A percentile compares a stretch with the other conserved stretches of the same genome.
Conservation (phyloP, 1,284 basidiomycete species). For the Cutaneotrichosporon sp. region DNA sequence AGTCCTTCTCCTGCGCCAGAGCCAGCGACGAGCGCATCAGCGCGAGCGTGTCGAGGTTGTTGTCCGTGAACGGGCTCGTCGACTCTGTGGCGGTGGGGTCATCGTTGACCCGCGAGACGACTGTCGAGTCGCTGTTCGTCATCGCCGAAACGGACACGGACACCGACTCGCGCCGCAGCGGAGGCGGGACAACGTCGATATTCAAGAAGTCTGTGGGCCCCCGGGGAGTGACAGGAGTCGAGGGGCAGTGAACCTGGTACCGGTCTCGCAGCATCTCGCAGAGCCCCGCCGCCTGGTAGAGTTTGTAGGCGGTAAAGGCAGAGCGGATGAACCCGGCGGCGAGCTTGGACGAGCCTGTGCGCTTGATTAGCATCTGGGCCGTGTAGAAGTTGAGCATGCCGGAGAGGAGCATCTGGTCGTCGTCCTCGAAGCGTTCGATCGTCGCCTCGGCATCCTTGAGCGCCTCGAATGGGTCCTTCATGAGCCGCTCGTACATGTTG, state of each 20-base stretch:
- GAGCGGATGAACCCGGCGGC: conserved; percentile 25
- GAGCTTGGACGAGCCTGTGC: conserved; percentile 21
- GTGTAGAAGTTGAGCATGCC: conserved; percentile 30
- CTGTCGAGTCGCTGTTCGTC: conserved; percentile 15
- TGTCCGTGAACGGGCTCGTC: not conserved
- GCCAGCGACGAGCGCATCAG: conserved; percentile 43
- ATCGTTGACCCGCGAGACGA: not conserved
- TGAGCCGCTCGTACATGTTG: conserved; percentile 3
- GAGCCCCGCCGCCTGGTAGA: conserved; percentile 19
- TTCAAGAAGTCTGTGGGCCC: conserved; percentile 25
- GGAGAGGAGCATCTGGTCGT: conserved; percentile 21
- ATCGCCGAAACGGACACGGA: not conserved
- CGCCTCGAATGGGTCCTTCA: conserved; percentile 12
- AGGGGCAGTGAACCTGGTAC: conserved; percentile 18
- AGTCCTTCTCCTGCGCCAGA: conserved; percentile 42
- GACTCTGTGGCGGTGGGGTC: not conserved
- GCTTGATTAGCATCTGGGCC: conserved; percentile 19
- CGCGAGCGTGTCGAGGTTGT: conserved; percentile 23
- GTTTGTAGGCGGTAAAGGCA: conserved; percentile 18
- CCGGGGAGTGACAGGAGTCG: conserved; percentile 1
- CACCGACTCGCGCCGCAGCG: not conserved
- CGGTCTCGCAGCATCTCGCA: conserved; percentile 25
- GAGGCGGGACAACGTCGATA: not conserved
- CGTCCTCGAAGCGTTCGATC: conserved; percentile 21
- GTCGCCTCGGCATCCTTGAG: conserved; percentile 21